Base-by-base conservation (phyloP, 176 grass and related monocot genomes). In the Oryza nivara region DNA sequence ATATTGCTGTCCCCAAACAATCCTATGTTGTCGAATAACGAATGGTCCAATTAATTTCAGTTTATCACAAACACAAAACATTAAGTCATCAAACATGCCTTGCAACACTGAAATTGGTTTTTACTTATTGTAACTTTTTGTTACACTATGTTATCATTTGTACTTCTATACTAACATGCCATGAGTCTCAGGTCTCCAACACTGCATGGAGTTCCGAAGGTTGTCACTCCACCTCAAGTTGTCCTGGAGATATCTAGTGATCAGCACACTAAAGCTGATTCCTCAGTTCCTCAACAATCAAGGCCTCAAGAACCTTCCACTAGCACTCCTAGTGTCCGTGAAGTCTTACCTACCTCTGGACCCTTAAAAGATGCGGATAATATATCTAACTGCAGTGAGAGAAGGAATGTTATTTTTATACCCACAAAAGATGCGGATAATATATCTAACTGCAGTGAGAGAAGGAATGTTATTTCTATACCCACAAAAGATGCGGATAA, bases 371-470 rank as follows among this genome's bases (percentile, higher is more conserved):
- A 99, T 75, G 86, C 88, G 25, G 92, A 94, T 78, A 94, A 87
- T 88, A 61, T 96, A 90, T 98, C 96, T 36, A 92, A 92, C 84
- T 86, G 93, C 84, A 98, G 96, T 7, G 91, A 94, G 73, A 94
- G 89, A 81, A 98, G 79, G 86, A 98, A 95, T 54, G 86, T 94
- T 32, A 36, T 88, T 76, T 82, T 80, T 54, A 92, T 79, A 73
- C 91, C 92, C 25, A 70, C 51, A 38, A 98, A 93, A 80, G 96
- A 98, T 75, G 86, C 85, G n/a, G 92, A 94, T 75, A 94, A 87
- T 87, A 67, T 95, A 90, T 98, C 96, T 49, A 92, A 92, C 84
- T 85, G 91, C 84, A 98, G 96, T 7, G 91, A 94, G 73, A 94
- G 89, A 81, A 98, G 79, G 86, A 98, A 95, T 54, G 86, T 95